Evolutionary conservation across 768 basidiomycete genomes (phyloP), one percentile per base, ranked within the genome.

Genomic region (Mycena haematopus): DNA sequence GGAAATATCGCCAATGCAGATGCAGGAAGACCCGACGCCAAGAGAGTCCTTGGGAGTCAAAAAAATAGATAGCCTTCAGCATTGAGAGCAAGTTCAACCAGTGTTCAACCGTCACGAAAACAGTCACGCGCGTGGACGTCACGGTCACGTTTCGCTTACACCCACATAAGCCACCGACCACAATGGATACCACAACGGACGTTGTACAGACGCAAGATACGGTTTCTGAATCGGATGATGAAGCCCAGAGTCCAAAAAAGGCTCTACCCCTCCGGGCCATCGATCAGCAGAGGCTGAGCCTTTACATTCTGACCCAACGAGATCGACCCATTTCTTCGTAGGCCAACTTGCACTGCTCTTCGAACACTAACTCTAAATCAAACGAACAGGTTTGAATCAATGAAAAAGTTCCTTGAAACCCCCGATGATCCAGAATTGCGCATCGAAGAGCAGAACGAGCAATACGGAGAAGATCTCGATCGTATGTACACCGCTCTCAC

Each of bases 261-360:
- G 19, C 19, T 17, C 50, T 40, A 15, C 17, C 54, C 7, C 55
- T 57, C 21, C 11, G 24, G 31, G 22, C 33, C 24, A n/a, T 57
- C 7, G 61, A 62, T 19, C 61, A 57, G 35, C 56, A 52, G 47
- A 72, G 78, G 8, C 63, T 71, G 24, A 80, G 79, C 0, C 72
- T 77, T 58, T 83, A 73, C 63, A 70, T 82, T 22, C 66, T 84
- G 24, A 76, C 76, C 10, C 73, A 76, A 55, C 80, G 77, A 54
- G 76, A 78, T 42, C 57, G 73, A 47, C 71, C 72, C 11, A 73
- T 82, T 10, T 79, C 81, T 49, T 72, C 76, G 83, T 82, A 52
- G 9, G 51, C 70, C 60, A 79, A 63, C 38, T 25, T 31, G 21
- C 6, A 24, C 24, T 31, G 13, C 19, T 46, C 19, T 51, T 17